Evolutionary conservation across 2,329 filamentous ascomycete genomes (phyloP).

Genomic region (Aspergillus puulaauensis): DNA sequence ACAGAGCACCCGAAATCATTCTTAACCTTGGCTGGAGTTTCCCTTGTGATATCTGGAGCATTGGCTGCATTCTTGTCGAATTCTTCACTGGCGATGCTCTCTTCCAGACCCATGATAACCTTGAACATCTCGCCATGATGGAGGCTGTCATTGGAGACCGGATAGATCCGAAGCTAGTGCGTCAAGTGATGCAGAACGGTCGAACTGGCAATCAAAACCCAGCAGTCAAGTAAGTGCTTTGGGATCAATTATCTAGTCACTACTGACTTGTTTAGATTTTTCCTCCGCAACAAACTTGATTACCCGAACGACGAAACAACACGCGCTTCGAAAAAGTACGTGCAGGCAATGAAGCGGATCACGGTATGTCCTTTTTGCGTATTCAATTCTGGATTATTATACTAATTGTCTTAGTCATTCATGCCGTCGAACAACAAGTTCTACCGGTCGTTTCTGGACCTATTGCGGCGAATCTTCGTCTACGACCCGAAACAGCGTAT

Average conservation of each 20-base stretch:
- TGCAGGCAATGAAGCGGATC: conserved; percentile 66
- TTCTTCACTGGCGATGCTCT: conserved; percentile 68
- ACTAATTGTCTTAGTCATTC: conserved; percentile 53
- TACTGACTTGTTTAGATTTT: conserved; percentile 50
- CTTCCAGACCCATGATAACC: conserved; percentile 68
- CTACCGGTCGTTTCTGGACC: conserved; percentile 63
- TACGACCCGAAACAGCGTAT: conserved; percentile 67
- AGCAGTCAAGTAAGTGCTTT: conserved; percentile 53
- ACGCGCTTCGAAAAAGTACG: conserved; percentile 64
- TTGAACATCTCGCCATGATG: conserved; percentile 70
- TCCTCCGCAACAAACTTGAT: conserved; percentile 57
- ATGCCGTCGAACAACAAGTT: conserved; percentile 61
- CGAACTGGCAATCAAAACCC: conserved; percentile 51
- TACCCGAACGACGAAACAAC: conserved; percentile 65
- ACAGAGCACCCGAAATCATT: conserved; percentile 67
- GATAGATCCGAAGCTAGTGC: conserved; percentile 56
- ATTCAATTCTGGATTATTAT: not conserved
- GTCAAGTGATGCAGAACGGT: conserved; percentile 51
- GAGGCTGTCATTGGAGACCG: conserved; percentile 59
- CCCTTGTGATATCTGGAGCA: conserved; percentile 69
- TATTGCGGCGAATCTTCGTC: conserved; percentile 63
- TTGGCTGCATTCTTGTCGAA: conserved; percentile 67
- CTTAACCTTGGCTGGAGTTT: conserved; percentile 68
- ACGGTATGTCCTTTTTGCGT: conserved; percentile 44
- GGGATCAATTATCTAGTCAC: conserved; percentile 12